Percentiles rank a stretch among this genome's conserved stretches.
These are phyloP conservation scores for Exophiala calicioides DNA, from an alignment of 2,329 filamentous ascomycete genomes.

Conservation along the genomic window DNA sequence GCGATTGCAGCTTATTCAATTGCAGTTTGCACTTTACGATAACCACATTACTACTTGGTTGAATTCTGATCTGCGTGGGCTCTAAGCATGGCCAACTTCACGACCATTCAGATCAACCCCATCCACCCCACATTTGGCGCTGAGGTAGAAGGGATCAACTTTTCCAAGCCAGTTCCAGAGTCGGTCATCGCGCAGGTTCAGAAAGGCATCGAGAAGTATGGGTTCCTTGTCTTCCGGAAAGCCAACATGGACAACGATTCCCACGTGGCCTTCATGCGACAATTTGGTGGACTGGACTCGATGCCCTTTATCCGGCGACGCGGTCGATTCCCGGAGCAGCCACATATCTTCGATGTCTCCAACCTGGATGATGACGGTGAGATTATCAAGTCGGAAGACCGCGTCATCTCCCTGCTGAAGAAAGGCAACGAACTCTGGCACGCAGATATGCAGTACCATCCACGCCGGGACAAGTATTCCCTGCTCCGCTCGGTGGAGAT, in stretches of 20 bases:
- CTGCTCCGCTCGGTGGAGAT: not conserved
- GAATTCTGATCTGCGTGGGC: too few relatives aligned
- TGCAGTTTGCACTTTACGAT: too few relatives aligned
- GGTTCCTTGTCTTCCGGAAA: conserved; percentile 3
- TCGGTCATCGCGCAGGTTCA: too few relatives aligned
- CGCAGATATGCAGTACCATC: conserved; percentile 3
- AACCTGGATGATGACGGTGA: conserved; percentile 2
- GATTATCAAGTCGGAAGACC: not conserved
- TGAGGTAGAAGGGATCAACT: conserved; percentile 9
- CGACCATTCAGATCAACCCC: conserved; percentile 11
- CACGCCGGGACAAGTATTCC: conserved; percentile 1
- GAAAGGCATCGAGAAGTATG: too few relatives aligned
- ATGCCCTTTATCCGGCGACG: not conserved
- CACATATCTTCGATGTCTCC: conserved; percentile 1
- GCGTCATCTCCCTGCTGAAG: not conserved
- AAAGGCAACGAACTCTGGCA: conserved; percentile 9
- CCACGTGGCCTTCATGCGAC: not conserved
- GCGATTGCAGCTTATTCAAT: too few relatives aligned
- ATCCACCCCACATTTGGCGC: conserved; percentile 8
- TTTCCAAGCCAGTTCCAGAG: conserved; percentile 7
- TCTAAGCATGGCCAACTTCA: too few relatives aligned
- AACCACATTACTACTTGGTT: too few relatives aligned
- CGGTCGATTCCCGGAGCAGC: not conserved
- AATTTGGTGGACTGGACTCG: conserved; percentile 7
- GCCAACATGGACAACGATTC: conserved; percentile 1